These are phyloP conservation scores for Lentinus brumalis DNA, from an alignment of 768 basidiomycete genomes.

Conservation along the genomic window DNA sequence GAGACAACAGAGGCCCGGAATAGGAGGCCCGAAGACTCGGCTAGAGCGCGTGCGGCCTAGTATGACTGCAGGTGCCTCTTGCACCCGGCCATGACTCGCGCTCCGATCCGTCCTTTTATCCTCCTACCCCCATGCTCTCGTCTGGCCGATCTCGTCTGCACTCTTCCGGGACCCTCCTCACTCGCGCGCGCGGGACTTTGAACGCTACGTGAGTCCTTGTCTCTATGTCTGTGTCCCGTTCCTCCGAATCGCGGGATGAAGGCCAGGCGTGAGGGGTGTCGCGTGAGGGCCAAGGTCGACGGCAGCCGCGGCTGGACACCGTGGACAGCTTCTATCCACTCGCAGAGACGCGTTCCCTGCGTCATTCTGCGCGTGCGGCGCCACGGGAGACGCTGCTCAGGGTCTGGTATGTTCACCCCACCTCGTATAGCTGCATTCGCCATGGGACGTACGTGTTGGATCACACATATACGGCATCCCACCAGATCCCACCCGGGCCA, in stretches of 20 bases:
- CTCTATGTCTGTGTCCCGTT: background rate
- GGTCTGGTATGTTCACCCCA: background rate
- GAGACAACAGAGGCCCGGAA: too few species aligned
- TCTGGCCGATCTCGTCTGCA: constrained; percentile 10
- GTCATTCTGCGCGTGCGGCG: background rate
- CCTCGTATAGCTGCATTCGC: background rate
- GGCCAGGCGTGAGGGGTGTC: too few species aligned
- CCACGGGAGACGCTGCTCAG: background rate
- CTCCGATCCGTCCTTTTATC: background rate
- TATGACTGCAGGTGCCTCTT: constrained; percentile 5
- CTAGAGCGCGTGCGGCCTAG: background rate
- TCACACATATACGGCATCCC: too few species aligned
- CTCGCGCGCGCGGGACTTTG: background rate
- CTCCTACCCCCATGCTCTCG: constrained; percentile 14
- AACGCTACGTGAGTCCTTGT: constrained; percentile 1
- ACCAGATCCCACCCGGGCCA: too few species aligned
- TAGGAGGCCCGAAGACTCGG: constrained; percentile 2
- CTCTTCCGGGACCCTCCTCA: background rate
- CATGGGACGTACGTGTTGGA: too few species aligned
- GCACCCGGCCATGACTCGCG: constrained; percentile 7
- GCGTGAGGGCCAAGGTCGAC: too few species aligned
- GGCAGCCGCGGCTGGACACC: too few species aligned
- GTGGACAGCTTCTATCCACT: too few species aligned
- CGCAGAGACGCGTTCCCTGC: background rate
- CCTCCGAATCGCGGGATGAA: background rate